These are phyloP conservation scores for Cyclanthera cordifolia DNA, from an alignment of 306 rosid species.

Conservation along the genomic window DNA sequence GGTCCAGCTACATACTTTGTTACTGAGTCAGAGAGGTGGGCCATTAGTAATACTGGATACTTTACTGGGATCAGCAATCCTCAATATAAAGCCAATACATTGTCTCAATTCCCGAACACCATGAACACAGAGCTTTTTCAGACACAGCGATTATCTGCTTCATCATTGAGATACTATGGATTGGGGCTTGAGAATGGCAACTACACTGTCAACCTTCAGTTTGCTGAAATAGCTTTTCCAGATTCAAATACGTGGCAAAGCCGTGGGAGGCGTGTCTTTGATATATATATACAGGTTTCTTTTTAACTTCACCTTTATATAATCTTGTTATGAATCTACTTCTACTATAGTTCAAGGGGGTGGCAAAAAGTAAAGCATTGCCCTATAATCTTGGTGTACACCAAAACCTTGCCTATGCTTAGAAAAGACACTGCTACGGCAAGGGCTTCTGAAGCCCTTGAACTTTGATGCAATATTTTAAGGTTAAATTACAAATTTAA, in stretches of 20 bases:
- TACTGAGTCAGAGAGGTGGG: constrained; percentile 45
- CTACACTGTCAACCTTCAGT: constrained; percentile 55
- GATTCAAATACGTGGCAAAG: constrained; percentile 42
- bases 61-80: constrained; percentile 23
- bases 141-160: constrained; percentile 58
- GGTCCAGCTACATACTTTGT: constrained; percentile 66
- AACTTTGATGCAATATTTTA: not conserved
- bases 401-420: not conserved
- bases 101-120: constrained; percentile 33
- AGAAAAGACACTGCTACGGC: not conserved
- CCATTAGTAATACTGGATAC: constrained; percentile 54
- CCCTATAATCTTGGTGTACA: not conserved
- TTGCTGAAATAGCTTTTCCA: constrained; percentile 40
- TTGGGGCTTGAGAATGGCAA: constrained; percentile 55
- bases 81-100: constrained; percentile 15
- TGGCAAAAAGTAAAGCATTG: not conserved
- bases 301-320: not conserved
- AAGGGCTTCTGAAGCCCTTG: not conserved
- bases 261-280: constrained; percentile 57
- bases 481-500: not conserved
- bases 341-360: not conserved
- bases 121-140: constrained; percentile 46
- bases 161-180: constrained; percentile 73
- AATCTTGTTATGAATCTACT: not conserved
- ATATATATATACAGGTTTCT: constrained; percentile 62